phyloP scores from a whole-genome alignment of 352 stramenopile genomes.

The Globisporangium spiculum region DNA sequence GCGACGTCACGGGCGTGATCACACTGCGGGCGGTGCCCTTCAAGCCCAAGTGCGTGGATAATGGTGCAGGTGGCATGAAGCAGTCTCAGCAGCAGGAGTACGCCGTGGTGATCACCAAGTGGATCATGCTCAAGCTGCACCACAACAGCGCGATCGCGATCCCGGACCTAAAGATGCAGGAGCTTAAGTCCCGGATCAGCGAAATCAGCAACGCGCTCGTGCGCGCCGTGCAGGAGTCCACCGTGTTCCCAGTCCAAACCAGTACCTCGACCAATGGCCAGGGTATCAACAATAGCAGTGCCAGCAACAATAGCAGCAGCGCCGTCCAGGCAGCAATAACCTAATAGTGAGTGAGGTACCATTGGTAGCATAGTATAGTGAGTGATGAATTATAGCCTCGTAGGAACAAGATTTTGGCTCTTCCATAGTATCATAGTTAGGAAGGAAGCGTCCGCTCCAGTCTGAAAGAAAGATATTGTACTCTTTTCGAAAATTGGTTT shows the following conservation, averaged over 20 bases:
- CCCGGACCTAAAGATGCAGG: constrained; percentile 11
- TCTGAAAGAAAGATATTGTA: no score
- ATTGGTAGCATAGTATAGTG: neutral
- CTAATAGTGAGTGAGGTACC: neutral
- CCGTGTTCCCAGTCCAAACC: neutral
- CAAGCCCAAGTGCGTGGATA: neutral
- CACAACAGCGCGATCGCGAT: constrained; percentile 18
- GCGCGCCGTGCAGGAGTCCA: constrained; percentile 8
- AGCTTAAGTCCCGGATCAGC: constrained; percentile 15
- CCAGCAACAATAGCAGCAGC: neutral
- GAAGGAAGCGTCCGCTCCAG: no score
- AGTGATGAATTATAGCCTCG: neutral
- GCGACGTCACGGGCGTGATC: constrained; percentile 24
- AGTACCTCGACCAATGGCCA: neutral
- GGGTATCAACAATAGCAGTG: neutral
- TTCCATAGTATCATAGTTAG: constrained; percentile 4
- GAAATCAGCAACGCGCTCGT: constrained; percentile 15
- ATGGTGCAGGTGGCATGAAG: neutral
- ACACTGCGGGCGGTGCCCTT: constrained; percentile 14
- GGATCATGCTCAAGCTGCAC: constrained; percentile 18
- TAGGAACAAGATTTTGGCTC: neutral
- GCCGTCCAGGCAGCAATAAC: constrained; percentile 1
- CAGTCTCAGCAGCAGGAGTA: constrained; percentile 6
- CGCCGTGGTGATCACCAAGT: constrained; percentile 20
- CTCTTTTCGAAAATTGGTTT: neutral